phyloP scores from a whole-genome alignment of 306 rosid genomes.

The Begonia masoniana region DNA sequence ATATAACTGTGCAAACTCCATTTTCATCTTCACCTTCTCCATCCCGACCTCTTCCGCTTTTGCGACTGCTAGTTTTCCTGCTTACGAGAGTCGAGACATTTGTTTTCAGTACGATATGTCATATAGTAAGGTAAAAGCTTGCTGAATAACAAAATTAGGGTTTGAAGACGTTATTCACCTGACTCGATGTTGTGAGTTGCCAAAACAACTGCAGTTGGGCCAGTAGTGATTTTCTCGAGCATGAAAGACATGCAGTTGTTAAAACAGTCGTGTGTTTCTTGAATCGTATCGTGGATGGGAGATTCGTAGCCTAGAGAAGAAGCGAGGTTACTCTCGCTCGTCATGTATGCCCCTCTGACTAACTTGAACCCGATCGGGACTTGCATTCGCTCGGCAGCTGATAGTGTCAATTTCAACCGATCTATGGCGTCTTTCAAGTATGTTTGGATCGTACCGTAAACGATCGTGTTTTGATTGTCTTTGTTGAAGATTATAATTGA shows the following conservation, averaged over 20 bases:
- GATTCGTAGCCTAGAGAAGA: slow-evolving; percentile 45
- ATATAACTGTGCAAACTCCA: slow-evolving; percentile 77
- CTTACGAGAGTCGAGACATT: background rate
- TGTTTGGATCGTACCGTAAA: slow-evolving; percentile 65
- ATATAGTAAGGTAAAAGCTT: too few species aligned
- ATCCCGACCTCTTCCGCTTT: slow-evolving; percentile 71
- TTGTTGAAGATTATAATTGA: slow-evolving; percentile 47
- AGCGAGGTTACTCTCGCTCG: slow-evolving; percentile 48
- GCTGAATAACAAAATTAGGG: too few species aligned
- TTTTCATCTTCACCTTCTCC: slow-evolving; percentile 52
- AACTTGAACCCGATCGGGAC: slow-evolving; percentile 68
- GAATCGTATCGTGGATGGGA: slow-evolving; percentile 59
- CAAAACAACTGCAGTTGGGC: slow-evolving; percentile 54
- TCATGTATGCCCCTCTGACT: slow-evolving; percentile 95
- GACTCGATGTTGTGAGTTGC: slow-evolving; percentile 88
- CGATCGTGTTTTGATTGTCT: slow-evolving; percentile 24
- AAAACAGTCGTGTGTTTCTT: slow-evolving; percentile 63
- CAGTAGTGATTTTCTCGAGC: slow-evolving; percentile 51
- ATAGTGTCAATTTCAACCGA: slow-evolving; percentile 25
- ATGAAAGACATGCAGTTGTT: slow-evolving; percentile 50
- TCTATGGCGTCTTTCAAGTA: slow-evolving; percentile 80
- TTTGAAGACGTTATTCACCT: slow-evolving; percentile 21
- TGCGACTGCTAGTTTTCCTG: slow-evolving; percentile 65
- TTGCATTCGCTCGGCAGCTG: slow-evolving; percentile 51
- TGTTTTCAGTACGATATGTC: too few species aligned